These are phyloP conservation scores for Talaromyces proteolyticus DNA, from an alignment of 495 filamentous ascomycete genomes.

Conservation along the genomic window DNA sequence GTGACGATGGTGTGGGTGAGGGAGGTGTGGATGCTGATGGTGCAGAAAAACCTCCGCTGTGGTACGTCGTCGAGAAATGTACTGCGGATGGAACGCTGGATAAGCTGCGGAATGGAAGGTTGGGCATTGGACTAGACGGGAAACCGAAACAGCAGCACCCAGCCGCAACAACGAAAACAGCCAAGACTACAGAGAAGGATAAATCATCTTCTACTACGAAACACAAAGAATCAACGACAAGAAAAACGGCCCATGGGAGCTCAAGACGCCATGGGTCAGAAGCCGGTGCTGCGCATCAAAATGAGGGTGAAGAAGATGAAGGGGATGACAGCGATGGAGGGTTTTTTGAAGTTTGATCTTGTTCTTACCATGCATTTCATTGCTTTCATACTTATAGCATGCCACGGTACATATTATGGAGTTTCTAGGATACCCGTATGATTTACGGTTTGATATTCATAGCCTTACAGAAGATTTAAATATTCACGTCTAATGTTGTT, in stretches of 20 bases:
- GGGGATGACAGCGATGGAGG: conserved; percentile 50
- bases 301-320: conserved; percentile 9
- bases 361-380: not conserved
- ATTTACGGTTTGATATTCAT: no score
- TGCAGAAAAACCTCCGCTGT: conserved; percentile 54
- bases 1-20: no score
- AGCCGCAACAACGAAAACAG: no score
- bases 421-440: no score
- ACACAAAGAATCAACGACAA: conserved; percentile 2
- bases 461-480: no score
- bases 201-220: not conserved
- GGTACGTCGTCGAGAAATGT: conserved; percentile 61
- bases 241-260: conserved; percentile 7
- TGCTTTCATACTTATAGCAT: no score
- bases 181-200: not conserved
- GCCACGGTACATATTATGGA: not conserved
- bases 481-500: no score
- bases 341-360: conserved; percentile 38
- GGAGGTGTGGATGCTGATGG: no score
- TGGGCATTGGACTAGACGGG: conserved; percentile 23
- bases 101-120: conserved; percentile 46
- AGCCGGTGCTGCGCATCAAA: not conserved
- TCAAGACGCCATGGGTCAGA: not conserved
- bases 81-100: conserved; percentile 61
- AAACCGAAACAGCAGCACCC: conserved; percentile 9